These are phyloP conservation scores for Perilla frutescens DNA, from an alignment of 257 asterid species.

Conservation along the genomic window DNA sequence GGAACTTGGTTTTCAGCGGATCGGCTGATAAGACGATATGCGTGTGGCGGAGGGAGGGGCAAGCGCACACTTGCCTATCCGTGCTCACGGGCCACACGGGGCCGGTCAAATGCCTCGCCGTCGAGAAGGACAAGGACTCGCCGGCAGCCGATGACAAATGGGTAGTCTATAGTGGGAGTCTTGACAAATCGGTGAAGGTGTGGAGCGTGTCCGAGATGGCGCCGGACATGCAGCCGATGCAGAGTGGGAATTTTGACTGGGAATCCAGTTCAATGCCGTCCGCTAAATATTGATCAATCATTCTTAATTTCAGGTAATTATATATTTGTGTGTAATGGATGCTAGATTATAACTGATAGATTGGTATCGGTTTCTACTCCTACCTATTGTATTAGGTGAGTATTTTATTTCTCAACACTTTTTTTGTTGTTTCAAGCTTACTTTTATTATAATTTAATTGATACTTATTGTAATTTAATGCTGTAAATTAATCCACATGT, in stretches of 20 bases:
- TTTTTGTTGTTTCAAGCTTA: background rate
- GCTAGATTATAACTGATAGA: background rate
- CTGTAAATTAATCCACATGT: too few relatives aligned
- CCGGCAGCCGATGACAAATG: conserved; percentile 47
- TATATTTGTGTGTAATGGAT: background rate
- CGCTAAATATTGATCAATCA: conserved; percentile 48
- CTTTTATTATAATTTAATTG: too few relatives aligned
- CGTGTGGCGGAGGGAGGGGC: conserved; percentile 72
- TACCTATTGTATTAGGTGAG: background rate
- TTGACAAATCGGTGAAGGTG: conserved; percentile 80
- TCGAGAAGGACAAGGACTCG: conserved; percentile 52
- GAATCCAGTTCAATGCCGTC: conserved; percentile 53
- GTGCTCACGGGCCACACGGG: conserved; percentile 81
- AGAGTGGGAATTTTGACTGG: conserved; percentile 48
- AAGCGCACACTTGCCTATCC: conserved; percentile 64
- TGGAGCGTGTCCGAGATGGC: conserved; percentile 82
- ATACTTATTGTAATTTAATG: too few relatives aligned
- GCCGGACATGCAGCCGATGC: conserved; percentile 52
- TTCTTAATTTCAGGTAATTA: background rate
- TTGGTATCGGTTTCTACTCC: background rate
- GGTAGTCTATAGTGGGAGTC: conserved; percentile 83
- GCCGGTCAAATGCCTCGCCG: conserved; percentile 82
- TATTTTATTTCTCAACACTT: background rate
- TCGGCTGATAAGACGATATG: conserved; percentile 81
- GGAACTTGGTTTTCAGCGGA: conserved; percentile 68